These are phyloP conservation scores for Debaryomyces psychrophilus DNA, from an alignment of 1,139 yeast genomes.

Conservation along the genomic window DNA sequence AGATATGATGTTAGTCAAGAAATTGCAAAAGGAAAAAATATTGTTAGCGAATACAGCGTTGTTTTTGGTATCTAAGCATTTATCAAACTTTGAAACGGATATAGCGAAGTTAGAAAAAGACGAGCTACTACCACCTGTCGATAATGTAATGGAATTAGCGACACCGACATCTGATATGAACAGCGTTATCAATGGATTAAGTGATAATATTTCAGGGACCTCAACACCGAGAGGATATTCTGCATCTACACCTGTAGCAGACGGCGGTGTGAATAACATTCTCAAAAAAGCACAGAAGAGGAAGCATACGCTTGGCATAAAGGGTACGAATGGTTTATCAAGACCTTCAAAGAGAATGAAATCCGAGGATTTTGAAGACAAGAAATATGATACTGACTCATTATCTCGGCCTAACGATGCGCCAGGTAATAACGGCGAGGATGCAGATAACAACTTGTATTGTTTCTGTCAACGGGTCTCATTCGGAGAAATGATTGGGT, in stretches of 20 bases:
- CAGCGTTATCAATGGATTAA: constrained; percentile 21
- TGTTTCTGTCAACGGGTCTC: constrained; percentile 86
- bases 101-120: constrained; percentile 76
- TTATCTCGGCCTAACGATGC: constrained; percentile 17
- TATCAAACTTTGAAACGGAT: constrained; percentile 72
- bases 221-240: constrained; percentile 36
- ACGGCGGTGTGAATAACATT: constrained; percentile 12
- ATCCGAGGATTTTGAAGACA: constrained; percentile 28
- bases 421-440: constrained; percentile 47
- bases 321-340: constrained; percentile 21
- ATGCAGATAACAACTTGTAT: constrained; percentile 65
- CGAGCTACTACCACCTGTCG: constrained; percentile 70
- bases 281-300: constrained; percentile 33
- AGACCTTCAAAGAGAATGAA: constrained; percentile 31
- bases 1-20: constrained; percentile 62
- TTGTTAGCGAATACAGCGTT: constrained; percentile 82
- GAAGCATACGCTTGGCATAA: constrained; percentile 23
- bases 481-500: constrained; percentile 90
- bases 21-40: constrained; percentile 76
- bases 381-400: constrained; percentile 18
- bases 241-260: constrained; percentile 25
- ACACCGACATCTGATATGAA: constrained; percentile 16
- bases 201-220: constrained; percentile 33
- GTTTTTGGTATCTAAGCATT: constrained; percentile 73
- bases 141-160: constrained; percentile 26